phyloP scores from a whole-genome alignment of 2,329 filamentous ascomycete species.

The Chaetomiaceae sp. region DNA sequence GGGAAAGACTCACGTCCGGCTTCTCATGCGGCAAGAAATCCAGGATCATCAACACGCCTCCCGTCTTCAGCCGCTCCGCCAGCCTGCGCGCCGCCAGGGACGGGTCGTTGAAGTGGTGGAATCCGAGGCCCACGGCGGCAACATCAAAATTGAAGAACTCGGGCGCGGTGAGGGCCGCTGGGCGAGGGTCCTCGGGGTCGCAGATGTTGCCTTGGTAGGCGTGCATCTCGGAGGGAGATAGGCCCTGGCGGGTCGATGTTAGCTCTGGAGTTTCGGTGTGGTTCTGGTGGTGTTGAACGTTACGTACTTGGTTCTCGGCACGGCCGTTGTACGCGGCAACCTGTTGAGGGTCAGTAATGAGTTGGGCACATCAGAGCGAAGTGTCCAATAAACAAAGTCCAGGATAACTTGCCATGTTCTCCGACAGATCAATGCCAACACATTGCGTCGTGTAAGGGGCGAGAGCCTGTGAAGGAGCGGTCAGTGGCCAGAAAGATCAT shows the following conservation, averaged over 20 bases:
- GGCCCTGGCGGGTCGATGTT: conserved; percentile 37
- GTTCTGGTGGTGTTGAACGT: too few species aligned
- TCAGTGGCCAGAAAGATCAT: too few species aligned
- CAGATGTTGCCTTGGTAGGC: conserved; percentile 57
- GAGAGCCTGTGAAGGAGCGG: conserved; percentile 43
- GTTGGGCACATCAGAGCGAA: background rate
- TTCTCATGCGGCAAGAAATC: conserved; percentile 59
- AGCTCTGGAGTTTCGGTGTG: background rate
- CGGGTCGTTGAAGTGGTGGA: conserved; percentile 60
- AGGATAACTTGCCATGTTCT: conserved; percentile 52
- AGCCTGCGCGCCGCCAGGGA: conserved; percentile 55
- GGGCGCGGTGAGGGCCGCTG: conserved; percentile 53
- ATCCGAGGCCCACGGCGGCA: conserved; percentile 47
- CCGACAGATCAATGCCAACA: conserved; percentile 65
- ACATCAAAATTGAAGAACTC: conserved; percentile 68
- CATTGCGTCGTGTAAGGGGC: conserved; percentile 59
- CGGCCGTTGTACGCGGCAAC: conserved; percentile 59
- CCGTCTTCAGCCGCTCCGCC: conserved; percentile 57
- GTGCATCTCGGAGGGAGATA: conserved; percentile 48
- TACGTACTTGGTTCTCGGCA: conserved; percentile 49
- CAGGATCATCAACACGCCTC: conserved; percentile 63
- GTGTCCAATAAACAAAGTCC: background rate
- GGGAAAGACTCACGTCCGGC: conserved; percentile 22
- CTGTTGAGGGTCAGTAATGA: background rate
- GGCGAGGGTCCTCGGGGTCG: conserved; percentile 40